Evolutionary conservation across 208 protist species (phyloP), one percentile per base, ranked within the genome.

Genomic region (Trypanosoma theileri): DNA sequence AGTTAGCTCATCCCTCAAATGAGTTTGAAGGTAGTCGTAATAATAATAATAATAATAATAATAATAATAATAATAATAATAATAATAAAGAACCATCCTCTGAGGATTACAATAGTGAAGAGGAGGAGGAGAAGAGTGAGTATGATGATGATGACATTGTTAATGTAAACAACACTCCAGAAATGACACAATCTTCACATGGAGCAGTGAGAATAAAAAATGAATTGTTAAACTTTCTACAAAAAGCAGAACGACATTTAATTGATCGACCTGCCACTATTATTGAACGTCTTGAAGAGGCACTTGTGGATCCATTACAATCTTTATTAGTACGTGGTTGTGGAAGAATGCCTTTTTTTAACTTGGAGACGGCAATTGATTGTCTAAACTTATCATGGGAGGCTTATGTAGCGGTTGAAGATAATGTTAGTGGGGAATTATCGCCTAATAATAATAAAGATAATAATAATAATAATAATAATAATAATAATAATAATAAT

Each of bases 381-480:
- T 87, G 84, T 58, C 77, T 87, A 63, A 90, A 90, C 52, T 73
- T 86, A 64, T 80, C 81, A 11, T 90, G 84, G 84, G 73, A 86
- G 60, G 77, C 81, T 31, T 90, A 90, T 70, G 67, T 65, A 12
- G 55, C 77, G 56, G 65, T 59, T 2, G 60, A 73, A 24, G 69
- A 62, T 19, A n/a, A 19, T 8, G 69, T 55, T 41, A 66, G 71
- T 16, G 57, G 56, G 26, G 66, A 61, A 28, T 73, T 85, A 16
- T 48, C 51, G 22, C 78, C 75, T 17, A 67, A 77, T 24, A 56
- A 79, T 12, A 46, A 4, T 8, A n/a, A n/a, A n/a, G n/a, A n/a
- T n/a, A n/a, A n/a, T n/a, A n/a, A n/a, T n/a, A n/a, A n/a, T n/a
- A n/a, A n/a, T n/a, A n/a, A n/a, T n/a, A n/a, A n/a, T n/a, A n/a